Conservation (phyloP, 805 yeast species). For the Schizosaccharomyces cryophilus region DNA sequence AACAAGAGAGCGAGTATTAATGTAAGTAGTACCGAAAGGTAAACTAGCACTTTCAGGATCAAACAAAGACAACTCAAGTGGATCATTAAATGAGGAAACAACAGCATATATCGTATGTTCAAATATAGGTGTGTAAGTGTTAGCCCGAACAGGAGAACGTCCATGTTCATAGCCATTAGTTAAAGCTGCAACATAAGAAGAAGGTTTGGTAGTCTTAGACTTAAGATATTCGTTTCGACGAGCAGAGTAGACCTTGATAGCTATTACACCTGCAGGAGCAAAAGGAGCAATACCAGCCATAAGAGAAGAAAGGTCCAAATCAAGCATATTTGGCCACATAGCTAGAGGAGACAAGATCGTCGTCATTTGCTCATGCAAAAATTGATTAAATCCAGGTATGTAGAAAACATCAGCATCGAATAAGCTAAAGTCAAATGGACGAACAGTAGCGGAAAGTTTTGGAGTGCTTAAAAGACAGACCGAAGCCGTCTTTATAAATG, state of each 20-base stretch:
- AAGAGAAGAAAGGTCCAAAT: constrained; percentile 73
- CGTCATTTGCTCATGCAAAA: constrained; percentile 61
- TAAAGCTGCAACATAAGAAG: constrained; percentile 58
- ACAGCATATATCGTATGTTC: constrained; percentile 52
- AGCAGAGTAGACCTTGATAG: constrained; percentile 43
- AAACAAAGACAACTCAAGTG: constrained; percentile 41
- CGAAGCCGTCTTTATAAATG: constrained; percentile 79
- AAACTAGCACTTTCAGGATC: constrained; percentile 70
- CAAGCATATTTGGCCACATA: constrained; percentile 75
- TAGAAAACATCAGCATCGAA: constrained; percentile 73
- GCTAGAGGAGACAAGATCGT: constrained; percentile 75
- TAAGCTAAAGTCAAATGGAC: constrained; percentile 50
- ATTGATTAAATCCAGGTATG: constrained; percentile 65
- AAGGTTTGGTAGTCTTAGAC: constrained; percentile 50
- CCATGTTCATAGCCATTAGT: constrained; percentile 29
- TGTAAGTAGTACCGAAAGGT: constrained; percentile 49
- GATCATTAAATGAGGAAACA: constrained; percentile 55
- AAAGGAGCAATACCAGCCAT: constrained; percentile 58
- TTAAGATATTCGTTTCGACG: constrained; percentile 43
- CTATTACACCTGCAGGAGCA: constrained; percentile 69
- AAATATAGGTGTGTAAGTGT: constrained; percentile 59
- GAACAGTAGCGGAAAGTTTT: constrained; percentile 58
- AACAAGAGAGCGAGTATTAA: constrained; percentile 43
- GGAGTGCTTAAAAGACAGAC: constrained; percentile 72
- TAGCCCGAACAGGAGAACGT: constrained; percentile 39